Conservation (phyloP, 441 rosid species). For the Metrosideros polymorpha region DNA sequence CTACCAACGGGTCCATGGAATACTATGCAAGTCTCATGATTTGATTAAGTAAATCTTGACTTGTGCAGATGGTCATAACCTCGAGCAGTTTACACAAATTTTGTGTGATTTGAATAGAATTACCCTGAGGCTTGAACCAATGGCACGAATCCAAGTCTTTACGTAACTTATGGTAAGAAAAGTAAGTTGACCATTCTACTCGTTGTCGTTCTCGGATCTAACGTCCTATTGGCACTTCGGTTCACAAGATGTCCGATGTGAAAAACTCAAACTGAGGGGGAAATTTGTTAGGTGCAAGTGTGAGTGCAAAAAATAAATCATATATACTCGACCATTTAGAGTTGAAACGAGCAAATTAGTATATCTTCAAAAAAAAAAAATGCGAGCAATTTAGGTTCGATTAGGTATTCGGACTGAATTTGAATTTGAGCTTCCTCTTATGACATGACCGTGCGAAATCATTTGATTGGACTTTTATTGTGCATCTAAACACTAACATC, state of each 20-base stretch:
- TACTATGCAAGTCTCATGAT: background rate
- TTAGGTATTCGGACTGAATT: background rate
- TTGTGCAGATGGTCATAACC: background rate
- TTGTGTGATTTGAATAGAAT: too few relatives aligned
- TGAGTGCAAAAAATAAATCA: background rate
- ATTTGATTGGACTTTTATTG: background rate
- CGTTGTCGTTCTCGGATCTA: background rate
- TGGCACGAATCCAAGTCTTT: background rate
- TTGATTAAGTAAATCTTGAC: background rate
- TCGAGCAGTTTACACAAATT: background rate
- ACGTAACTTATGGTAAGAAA: background rate
- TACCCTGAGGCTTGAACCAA: background rate
- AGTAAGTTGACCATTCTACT: background rate
- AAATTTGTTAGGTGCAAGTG: background rate
- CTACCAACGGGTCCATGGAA: background rate
- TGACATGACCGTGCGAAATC: background rate
- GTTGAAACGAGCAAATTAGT: background rate
- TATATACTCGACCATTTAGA: background rate
- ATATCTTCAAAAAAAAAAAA: too few relatives aligned
- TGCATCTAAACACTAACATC: too few relatives aligned
- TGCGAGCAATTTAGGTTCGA: too few relatives aligned
- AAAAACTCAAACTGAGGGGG: background rate
- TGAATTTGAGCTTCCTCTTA: background rate
- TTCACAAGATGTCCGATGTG: background rate
- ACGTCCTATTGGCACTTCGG: background rate